Evolutionary conservation across 306 rosid species (phyloP), one percentile per base, ranked within the genome.

Genomic region (Clitoria ternatea): DNA sequence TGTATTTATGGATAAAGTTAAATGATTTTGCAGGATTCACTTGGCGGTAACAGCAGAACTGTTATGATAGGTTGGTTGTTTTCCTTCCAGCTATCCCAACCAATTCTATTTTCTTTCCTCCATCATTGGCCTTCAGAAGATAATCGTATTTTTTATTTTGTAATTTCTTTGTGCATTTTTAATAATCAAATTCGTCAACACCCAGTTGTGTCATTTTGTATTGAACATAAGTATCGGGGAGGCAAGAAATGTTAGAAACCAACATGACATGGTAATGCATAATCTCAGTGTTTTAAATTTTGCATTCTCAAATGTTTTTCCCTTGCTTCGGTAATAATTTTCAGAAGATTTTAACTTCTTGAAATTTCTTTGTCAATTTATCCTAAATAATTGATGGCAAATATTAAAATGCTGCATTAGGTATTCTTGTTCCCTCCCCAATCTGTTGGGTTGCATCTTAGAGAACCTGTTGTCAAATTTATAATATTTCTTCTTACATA

Each of bases 11-110:
- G 36, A 59, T 47, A 30, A 57, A 60, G 24, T 45, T 74, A 53
- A 75, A 71, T 76, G 24, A 60, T 78, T 90, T 75, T 69, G 69
- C 96, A 93, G 98, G 98, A 93, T 73, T 93, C 98, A 19, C 98
- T 93, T 73, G 98, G 98, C 20, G 98, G 98, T 61, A 93, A 93
- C 87, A 93, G 98, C 83, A 83, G 97, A 82, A 93, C 98, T 61
- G 93, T 87, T 65, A 90, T 93, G 98, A 93, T 93, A 90, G 98
- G 98, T 88, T 78, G 52, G 80, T 76, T 75, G 3, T 19, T 56
- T 62, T 24, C 66, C 57, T 61, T 63, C 39, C 33, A 50, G 39
- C 40, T 54, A 9, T 67, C 32, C 52, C 54, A 27, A 27, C 36
- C 35, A 27, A 26, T 22, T 44, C 2, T 50, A 27, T 1, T 20